phyloP scores from a whole-genome alignment of 108 stramenopile genomes.

The Pseudonitzschia multiseries region DNA sequence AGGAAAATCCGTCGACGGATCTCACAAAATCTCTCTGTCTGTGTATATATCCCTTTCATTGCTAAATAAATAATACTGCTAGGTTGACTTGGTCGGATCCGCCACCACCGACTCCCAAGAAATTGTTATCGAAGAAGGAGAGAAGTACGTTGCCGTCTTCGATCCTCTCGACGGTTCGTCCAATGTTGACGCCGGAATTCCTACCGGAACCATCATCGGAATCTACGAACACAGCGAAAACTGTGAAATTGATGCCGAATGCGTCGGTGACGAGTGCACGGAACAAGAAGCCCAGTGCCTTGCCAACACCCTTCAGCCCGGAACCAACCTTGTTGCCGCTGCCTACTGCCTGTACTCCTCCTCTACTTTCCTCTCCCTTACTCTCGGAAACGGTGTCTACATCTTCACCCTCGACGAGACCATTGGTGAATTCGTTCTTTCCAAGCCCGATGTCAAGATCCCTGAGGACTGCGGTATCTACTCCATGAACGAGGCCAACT shows the following conservation, averaged over 20 bases:
- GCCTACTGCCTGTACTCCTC: conserved; percentile 97
- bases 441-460: conserved; percentile 81
- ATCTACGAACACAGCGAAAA: conserved; percentile 81
- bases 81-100: conserved; percentile 26
- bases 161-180: conserved; percentile 98
- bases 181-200: conserved; percentile 98
- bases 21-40: background rate
- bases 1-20: too few relatives aligned
- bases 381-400: conserved; percentile 84
- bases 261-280: conserved; percentile 56
- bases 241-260: conserved; percentile 53
- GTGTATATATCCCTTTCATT: background rate
- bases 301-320: conserved; percentile 89
- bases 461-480: conserved; percentile 85
- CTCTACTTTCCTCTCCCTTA: conserved; percentile 93
- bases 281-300: conserved; percentile 70
- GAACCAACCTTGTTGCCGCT: conserved; percentile 88
- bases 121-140: conserved; percentile 61
- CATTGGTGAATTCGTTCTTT: conserved; percentile 94
- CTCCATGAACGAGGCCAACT: conserved; percentile 96
- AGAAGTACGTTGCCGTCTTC: conserved; percentile 84
- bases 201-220: conserved; percentile 96
- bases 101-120: conserved; percentile 18
- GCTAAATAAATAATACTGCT: background rate
- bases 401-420: conserved; percentile 95